A percentile compares a stretch with the other conserved stretches of the same genome.
Evolutionary conservation across 129 eudicot genomes (phyloP).

Genomic region (Escallonia rubra): DNA sequence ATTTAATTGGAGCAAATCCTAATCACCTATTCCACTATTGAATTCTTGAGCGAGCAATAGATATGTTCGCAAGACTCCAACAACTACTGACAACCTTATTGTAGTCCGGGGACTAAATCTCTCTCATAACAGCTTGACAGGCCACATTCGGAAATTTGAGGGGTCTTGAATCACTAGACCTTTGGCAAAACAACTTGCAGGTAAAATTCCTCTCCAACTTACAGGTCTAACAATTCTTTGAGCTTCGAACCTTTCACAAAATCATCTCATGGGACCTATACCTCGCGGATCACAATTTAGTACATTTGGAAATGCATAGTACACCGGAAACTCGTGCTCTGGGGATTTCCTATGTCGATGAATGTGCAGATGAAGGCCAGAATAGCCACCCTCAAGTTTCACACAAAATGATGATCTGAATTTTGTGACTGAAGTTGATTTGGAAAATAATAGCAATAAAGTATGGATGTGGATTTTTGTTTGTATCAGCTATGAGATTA

Average conservation of each 20-base stretch:
- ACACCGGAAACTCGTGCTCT: constrained; percentile 8
- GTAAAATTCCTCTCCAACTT: constrained; percentile 28
- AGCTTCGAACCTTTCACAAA: constrained; percentile 25
- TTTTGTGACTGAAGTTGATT: constrained; percentile 12
- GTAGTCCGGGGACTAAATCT: constrained; percentile 20
- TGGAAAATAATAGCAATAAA: constrained; percentile 14
- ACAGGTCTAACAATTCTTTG: constrained; percentile 13
- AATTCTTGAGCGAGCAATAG: constrained; percentile 19
- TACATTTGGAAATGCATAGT: neutral
- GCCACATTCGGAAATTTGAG: constrained; percentile 24
- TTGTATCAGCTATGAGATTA: neutral
- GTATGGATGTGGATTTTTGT: constrained; percentile 13
- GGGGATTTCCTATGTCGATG: constrained; percentile 13
- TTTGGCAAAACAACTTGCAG: constrained; percentile 27
- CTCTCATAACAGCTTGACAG: constrained; percentile 22
- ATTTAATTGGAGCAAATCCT: neutral
- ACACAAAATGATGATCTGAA: neutral
- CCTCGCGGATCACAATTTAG: constrained; percentile 2
- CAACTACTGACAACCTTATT: constrained; percentile 11
- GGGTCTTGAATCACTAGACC: constrained; percentile 33
- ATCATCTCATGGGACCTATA: constrained; percentile 10
- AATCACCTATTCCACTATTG: constrained; percentile 7
- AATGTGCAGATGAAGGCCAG: neutral
- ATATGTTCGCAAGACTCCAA: constrained; percentile 26
- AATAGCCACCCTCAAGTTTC: neutral